Percentiles rank a stretch among this genome's conserved stretches.
These are phyloP conservation scores for Talaromyces verruculosus DNA, from an alignment of 2,329 filamentous ascomycete species.

Conservation along the genomic window DNA sequence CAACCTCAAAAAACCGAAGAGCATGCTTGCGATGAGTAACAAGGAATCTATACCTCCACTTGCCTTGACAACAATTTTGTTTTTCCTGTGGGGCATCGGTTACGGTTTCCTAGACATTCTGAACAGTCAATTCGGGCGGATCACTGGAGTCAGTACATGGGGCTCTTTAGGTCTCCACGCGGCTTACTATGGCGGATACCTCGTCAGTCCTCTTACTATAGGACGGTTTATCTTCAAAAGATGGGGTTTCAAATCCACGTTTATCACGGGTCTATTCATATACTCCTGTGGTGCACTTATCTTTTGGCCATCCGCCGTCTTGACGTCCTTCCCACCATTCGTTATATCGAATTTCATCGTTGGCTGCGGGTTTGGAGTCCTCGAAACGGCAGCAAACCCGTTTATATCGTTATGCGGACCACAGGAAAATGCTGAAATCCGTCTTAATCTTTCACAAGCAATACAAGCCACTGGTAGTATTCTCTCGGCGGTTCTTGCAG, in stretches of 20 bases:
- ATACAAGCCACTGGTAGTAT: conserved; percentile 62
- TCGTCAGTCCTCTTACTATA: conserved; percentile 56
- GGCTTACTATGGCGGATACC: conserved; percentile 61
- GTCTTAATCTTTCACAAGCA: conserved; percentile 61
- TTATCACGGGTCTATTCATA: conserved; percentile 60
- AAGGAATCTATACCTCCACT: conserved; percentile 59
- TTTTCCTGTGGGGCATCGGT: conserved; percentile 87
- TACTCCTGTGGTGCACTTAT: conserved; percentile 62
- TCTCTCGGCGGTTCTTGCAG: conserved; percentile 59
- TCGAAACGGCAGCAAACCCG: conserved; percentile 62
- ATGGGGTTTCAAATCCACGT: conserved; percentile 64
- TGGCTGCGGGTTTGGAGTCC: conserved; percentile 58
- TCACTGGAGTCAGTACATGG: conserved; percentile 44
- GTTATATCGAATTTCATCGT: conserved; percentile 64
- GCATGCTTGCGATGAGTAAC: conserved; percentile 59
- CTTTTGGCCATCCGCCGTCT: conserved; percentile 65
- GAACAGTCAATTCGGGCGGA: conserved; percentile 62
- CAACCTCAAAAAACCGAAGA: conserved; percentile 56
- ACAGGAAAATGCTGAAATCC: conserved; percentile 59
- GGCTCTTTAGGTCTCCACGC: conserved; percentile 53
- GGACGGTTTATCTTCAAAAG: conserved; percentile 56
- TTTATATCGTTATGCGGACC: conserved; percentile 64
- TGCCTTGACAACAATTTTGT: conserved; percentile 71
- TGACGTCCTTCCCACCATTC: conserved; percentile 61
- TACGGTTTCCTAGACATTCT: conserved; percentile 83